Percentiles rank a stretch among this genome's conserved stretches.
Conservation (phyloP, 2,329 filamentous ascomycete species). For the Pestalotiopsis sp. region DNA sequence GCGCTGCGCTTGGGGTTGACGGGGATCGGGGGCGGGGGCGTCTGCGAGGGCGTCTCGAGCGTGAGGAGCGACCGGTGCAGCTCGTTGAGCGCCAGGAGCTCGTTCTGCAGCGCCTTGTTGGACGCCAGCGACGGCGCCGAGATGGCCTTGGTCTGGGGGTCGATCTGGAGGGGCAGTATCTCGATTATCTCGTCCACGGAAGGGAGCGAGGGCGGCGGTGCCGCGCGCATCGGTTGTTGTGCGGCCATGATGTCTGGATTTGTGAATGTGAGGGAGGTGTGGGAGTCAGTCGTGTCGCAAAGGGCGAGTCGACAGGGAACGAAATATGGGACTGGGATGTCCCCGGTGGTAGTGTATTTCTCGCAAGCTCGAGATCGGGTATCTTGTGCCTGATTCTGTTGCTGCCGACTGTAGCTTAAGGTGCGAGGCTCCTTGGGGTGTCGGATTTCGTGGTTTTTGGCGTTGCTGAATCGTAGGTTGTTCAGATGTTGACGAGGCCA, state of each 20-base stretch:
- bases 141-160: slow-evolving; percentile 81
- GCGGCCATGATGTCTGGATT: background rate
- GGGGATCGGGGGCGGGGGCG: slow-evolving; percentile 85
- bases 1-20: slow-evolving; percentile 91
- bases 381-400: too few species aligned
- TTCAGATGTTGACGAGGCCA: too few species aligned
- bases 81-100: slow-evolving; percentile 75
- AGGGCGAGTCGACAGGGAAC: background rate
- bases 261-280: background rate
- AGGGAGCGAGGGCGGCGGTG: background rate
- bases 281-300: background rate
- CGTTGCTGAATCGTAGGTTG: too few species aligned
- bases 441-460: too few species aligned
- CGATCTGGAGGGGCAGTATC: slow-evolving; percentile 78
- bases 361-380: too few species aligned
- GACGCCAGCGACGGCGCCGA: slow-evolving; percentile 45
- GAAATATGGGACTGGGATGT: background rate
- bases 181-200: slow-evolving; percentile 62
- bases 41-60: slow-evolving; percentile 62
- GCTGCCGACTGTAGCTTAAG: too few species aligned
- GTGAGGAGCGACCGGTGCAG: slow-evolving; percentile 76
- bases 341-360: background rate
- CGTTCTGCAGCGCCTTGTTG: slow-evolving; percentile 57
- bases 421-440: too few species aligned
- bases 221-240: slow-evolving; percentile 1